Evolutionary conservation across 805 yeast genomes (phyloP).

Genomic region (Barnettozyma populi): DNA sequence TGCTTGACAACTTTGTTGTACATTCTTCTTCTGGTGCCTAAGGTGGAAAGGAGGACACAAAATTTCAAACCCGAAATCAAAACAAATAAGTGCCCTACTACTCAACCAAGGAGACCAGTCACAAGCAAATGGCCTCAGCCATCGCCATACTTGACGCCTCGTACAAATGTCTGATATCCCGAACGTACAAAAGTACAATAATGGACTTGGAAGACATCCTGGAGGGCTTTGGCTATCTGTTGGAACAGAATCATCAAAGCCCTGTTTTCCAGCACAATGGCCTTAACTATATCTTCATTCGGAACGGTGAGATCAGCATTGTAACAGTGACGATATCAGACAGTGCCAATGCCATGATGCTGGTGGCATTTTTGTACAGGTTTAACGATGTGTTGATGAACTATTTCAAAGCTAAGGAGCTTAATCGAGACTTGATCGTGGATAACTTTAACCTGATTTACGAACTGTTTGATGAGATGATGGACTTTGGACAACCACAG

Average conservation of each 20-base stretch:
- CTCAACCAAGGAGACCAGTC: neutral
- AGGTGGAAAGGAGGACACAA: neutral
- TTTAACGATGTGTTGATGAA: conserved; percentile 38
- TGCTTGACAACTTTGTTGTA: conserved; percentile 32
- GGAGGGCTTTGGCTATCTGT: neutral
- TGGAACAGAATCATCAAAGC: neutral
- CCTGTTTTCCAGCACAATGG: conserved; percentile 31
- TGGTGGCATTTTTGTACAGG: conserved; percentile 49
- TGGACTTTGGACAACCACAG: conserved; percentile 39
- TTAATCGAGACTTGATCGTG: conserved; percentile 54
- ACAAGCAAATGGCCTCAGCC: conserved; percentile 10
- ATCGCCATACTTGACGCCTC: conserved; percentile 9
- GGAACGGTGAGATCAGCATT: conserved; percentile 41
- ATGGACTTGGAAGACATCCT: conserved; percentile 23
- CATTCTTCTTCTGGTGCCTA: conserved; percentile 22
- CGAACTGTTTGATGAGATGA: conserved; percentile 46
- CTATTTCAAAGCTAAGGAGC: conserved; percentile 34
- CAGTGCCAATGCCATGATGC: conserved; percentile 48
- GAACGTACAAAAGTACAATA: conserved; percentile 2
- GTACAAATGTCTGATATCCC: conserved; percentile 4
- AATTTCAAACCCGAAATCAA: neutral
- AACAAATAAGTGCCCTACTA: neutral
- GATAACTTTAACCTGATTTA: conserved; percentile 73
- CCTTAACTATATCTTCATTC: conserved; percentile 48
- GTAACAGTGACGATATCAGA: conserved; percentile 22